A percentile compares a stretch with the other conserved stretches of the same genome.
Conservation (phyloP, 75 land plant species). For the Pseudotsuga menziesii region DNA sequence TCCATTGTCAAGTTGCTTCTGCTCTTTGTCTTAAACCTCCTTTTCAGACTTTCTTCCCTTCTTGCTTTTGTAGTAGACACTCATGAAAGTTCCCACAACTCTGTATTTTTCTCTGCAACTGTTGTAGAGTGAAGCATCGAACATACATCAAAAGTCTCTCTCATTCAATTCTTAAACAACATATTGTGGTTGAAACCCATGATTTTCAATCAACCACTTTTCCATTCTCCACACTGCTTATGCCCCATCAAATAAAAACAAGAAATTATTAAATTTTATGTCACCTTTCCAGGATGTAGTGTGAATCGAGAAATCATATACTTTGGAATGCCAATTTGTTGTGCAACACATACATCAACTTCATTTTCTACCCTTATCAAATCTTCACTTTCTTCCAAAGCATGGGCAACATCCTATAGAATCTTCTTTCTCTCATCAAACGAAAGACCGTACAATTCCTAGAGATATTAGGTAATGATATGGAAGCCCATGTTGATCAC, state of each 20-base stretch:
- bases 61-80: no score
- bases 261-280: background rate
- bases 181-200: no score
- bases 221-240: no score
- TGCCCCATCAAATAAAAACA: background rate
- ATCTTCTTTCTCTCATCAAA: constrained; percentile 61
- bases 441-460: constrained; percentile 45
- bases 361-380: constrained; percentile 72
- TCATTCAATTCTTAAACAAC: no score
- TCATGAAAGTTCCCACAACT: no score
- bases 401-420: constrained; percentile 75
- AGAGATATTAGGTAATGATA: background rate
- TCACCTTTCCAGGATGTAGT: constrained; percentile 80
- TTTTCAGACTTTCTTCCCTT: no score
- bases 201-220: no score
- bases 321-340: constrained; percentile 63
- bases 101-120: no score
- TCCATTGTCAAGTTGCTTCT: no score
- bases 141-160: no score
- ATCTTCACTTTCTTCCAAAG: constrained; percentile 64
- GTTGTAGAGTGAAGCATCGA: no score
- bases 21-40: no score
- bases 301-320: constrained; percentile 71
- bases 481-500: background rate
- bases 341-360: constrained; percentile 74